These are phyloP conservation scores for Xerophyta viscosa DNA, from an alignment of 106 monocot genomes.

Conservation along the genomic window DNA sequence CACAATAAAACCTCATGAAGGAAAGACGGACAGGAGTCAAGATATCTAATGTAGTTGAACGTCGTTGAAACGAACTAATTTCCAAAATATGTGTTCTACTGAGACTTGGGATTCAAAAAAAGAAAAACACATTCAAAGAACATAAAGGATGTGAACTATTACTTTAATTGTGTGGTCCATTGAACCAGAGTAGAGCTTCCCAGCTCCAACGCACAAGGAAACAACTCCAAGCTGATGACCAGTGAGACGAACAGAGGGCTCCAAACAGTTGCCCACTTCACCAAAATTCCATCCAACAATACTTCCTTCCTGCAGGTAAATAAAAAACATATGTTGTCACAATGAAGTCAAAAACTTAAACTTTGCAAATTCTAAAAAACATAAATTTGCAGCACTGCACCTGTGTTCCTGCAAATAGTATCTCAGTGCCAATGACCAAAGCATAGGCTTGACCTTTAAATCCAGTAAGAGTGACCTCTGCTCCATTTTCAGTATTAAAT, in stretches of 20 bases:
- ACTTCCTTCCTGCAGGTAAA: conserved; percentile 2
- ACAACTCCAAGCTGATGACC: conserved; percentile 1
- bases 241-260: conserved; percentile 1
- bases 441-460: conserved; percentile 5
- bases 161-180: conserved; percentile 7
- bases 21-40: no score
- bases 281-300: conserved; percentile 5
- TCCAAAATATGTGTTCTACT: background rate
- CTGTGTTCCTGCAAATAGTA: conserved; percentile 7
- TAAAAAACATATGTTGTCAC: background rate
- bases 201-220: background rate
- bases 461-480: conserved; percentile 1
- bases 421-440: background rate
- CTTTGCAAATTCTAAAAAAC: background rate
- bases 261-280: background rate
- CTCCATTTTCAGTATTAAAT: background rate
- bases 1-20: no score
- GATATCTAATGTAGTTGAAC: no score
- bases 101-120: background rate
- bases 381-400: background rate
- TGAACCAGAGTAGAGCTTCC: conserved; percentile 2
- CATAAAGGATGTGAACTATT: background rate
- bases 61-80: no score
- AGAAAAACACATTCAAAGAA: background rate
- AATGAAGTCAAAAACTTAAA: background rate